A percentile compares a stretch with the other conserved stretches of the same genome.
These are phyloP conservation scores for Wickerhamomyces alni DNA, from an alignment of 805 yeast genomes.

Conservation along the genomic window DNA sequence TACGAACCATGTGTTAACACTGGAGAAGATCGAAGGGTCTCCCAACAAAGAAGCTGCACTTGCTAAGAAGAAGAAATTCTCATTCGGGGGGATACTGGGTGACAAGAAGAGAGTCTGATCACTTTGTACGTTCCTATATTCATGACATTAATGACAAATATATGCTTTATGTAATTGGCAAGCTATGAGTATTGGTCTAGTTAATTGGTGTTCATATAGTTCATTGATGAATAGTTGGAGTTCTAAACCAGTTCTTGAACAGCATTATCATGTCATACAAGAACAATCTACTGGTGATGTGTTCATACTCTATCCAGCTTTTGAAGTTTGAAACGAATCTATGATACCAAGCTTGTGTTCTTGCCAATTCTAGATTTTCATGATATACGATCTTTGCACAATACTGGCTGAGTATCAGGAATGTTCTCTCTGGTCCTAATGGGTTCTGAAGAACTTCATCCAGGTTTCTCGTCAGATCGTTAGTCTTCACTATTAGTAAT, in stretches of 20 bases:
- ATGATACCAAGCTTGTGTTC: background rate
- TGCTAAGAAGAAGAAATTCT: background rate
- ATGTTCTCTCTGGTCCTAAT: conserved; percentile 81
- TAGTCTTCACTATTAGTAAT: conserved; percentile 81
- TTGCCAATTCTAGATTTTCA: conserved; percentile 46
- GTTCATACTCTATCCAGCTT: conserved; percentile 13
- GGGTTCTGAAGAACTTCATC: conserved; percentile 83
- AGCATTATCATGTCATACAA: conserved; percentile 14
- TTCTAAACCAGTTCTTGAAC: conserved; percentile 10
- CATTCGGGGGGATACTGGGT: conserved; percentile 4
- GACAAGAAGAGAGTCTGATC: background rate
- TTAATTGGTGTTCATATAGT: no score
- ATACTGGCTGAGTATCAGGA: conserved; percentile 82
- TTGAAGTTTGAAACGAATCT: conserved; percentile 11
- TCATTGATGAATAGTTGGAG: no score
- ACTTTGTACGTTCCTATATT: no score
- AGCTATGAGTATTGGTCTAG: no score
- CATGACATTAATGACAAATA: no score
- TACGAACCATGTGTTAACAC: conserved; percentile 1
- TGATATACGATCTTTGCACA: conserved; percentile 76
- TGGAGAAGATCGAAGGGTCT: conserved; percentile 21
- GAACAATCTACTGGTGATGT: conserved; percentile 12
- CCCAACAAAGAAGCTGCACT: conserved; percentile 12
- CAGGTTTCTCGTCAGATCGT: conserved; percentile 83
- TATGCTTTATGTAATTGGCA: background rate